Percentiles rank a stretch among this genome's conserved stretches.
These are phyloP conservation scores for Xylaria cubensis DNA, from an alignment of 495 filamentous ascomycete species.

Conservation along the genomic window DNA sequence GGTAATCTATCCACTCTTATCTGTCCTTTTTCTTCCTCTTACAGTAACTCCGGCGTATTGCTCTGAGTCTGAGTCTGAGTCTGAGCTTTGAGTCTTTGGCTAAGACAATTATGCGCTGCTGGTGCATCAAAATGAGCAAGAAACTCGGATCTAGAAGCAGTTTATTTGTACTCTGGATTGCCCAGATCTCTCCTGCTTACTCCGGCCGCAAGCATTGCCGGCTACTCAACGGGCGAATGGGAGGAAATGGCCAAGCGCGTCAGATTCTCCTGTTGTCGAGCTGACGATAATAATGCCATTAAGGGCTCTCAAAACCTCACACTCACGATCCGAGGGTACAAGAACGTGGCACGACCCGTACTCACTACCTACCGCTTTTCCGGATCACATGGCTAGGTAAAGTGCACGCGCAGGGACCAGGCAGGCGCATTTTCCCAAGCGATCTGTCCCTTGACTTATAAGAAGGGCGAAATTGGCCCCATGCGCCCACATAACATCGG, in stretches of 20 bases:
- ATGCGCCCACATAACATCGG: background rate
- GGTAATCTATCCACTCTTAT: background rate
- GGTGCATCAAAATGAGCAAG: constrained; percentile 2
- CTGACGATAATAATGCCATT: constrained; percentile 11
- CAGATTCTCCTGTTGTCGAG: constrained; percentile 4
- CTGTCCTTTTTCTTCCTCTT: background rate
- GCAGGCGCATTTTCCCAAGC: constrained; percentile 3
- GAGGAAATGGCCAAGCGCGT: constrained; percentile 10
- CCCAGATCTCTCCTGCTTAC: constrained; percentile 11
- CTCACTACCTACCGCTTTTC: background rate
- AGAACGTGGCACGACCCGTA: constrained; percentile 25
- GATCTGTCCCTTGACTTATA: constrained; percentile 6
- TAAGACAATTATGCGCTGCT: constrained; percentile 16
- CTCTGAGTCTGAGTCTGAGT: background rate
- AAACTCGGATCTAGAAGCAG: constrained; percentile 11
- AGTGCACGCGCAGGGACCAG: constrained; percentile 16
- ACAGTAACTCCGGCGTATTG: background rate
- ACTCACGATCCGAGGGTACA: background rate
- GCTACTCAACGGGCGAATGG: constrained; percentile 19
- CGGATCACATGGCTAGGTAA: constrained; percentile 18
- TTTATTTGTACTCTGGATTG: constrained; percentile 3
- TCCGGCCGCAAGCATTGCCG: constrained; percentile 17
- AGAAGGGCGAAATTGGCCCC: constrained; percentile 9
- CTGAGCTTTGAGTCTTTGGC: constrained; percentile 1
- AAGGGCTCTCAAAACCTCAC: constrained; percentile 12